A percentile compares a stretch with the other conserved stretches of the same genome.
These are phyloP conservation scores for Penstemon barbatus DNA, from an alignment of 257 asterid species.

Conservation along the genomic window DNA sequence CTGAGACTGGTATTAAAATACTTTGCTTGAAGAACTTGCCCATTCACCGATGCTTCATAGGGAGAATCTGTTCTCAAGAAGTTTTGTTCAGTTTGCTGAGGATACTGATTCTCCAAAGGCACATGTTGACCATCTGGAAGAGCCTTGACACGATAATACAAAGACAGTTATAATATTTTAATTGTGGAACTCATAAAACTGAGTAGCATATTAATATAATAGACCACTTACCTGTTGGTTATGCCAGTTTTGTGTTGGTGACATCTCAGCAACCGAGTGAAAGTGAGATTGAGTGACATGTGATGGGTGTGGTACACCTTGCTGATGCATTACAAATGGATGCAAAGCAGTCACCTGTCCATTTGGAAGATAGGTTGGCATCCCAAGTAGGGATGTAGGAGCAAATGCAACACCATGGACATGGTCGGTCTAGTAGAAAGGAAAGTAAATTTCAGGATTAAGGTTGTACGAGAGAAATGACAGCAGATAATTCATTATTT, in stretches of 20 bases:
- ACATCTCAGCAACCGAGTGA: conserved; percentile 45
- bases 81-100: conserved; percentile 54
- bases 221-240: conserved; percentile 55
- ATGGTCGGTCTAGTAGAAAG: conserved; percentile 52
- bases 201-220: not conserved
- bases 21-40: conserved; percentile 49
- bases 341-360: conserved; percentile 78
- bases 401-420: conserved; percentile 67
- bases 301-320: conserved; percentile 65
- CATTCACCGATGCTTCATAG: conserved; percentile 58
- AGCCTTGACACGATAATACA: conserved; percentile 44
- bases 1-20: conserved; percentile 41
- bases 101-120: conserved; percentile 49
- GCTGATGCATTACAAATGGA: conserved; percentile 82
- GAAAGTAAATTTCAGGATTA: conserved; percentile 19
- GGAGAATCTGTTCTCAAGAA: conserved; percentile 43
- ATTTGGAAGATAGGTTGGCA: conserved; percentile 65
- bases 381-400: conserved; percentile 70
- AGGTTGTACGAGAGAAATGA: not conserved
- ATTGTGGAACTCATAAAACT: not conserved
- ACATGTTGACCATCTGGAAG: conserved; percentile 54
- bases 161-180: conserved; percentile 23
- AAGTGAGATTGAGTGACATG: conserved; percentile 57
- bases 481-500: too few species aligned
- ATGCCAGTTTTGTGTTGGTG: conserved; percentile 73